Evolutionary conservation across 805 yeast species (phyloP), one percentile per base, ranked within the genome.

Genomic region (Jamesozyma spencerorum): DNA sequence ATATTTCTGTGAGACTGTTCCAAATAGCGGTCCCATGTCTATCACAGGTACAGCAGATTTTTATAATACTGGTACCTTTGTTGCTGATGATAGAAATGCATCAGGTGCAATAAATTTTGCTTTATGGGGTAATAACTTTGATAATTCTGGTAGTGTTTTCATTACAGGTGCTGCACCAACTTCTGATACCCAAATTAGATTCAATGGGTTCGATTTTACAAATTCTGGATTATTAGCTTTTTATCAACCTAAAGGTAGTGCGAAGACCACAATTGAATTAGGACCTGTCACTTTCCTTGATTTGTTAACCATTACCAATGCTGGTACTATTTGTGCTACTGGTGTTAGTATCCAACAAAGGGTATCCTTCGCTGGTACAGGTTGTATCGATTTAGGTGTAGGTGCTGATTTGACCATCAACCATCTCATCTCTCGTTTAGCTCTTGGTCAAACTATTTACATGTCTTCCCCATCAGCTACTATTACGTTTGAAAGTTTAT

Each of bases 301-400:
- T n/a, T 28, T 28, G n/a, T n/a, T 28, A 28, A 5, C 5, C 6
- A 40, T 40, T 27, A 38, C 31, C 4, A 43, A 43, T 31, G 20
- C 27, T 19, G 47, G 47, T 28, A 43, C 47, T 12, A 32, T 43
- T 11, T 43, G 47, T 37, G 28, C 40, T 18, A 29, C 13, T 17
- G 32, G 30, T 24, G 34, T 24, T 12, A 26, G 18, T 3, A 36
- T n/a, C 24, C 12, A 14, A 18, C 44, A 40, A 30, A 19, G 31
- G n/a, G 29, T 38, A 31, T 29, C 24, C 11, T 20, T 43, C n/a
- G 15, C 15, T n/a, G 47, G 47, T 26, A 34, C 37, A n/a, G 47
- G 47, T 34, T 43, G 47, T 40, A 34, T 43, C 19, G 24, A 33
- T 27, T 18, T 43, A n/a, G 47, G 47, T 24, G 42, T 8, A 6